Evolutionary conservation across 768 basidiomycete genomes (phyloP).

Genomic region (Cystofilobasidium capitatum): DNA sequence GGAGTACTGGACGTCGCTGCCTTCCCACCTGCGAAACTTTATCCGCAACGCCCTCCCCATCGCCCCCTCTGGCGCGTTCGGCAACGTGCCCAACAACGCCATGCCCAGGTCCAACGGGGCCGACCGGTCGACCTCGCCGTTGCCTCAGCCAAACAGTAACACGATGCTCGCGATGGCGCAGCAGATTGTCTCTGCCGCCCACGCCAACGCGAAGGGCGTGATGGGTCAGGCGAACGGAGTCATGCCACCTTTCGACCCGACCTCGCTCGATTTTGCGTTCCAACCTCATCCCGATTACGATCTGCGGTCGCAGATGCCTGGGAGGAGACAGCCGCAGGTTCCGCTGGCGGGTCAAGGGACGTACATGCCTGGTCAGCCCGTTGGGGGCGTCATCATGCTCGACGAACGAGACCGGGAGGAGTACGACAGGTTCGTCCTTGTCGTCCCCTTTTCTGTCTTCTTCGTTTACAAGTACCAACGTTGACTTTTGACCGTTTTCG

Average conservation of each 20-base stretch:
- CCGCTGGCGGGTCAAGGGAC: slow-evolving; percentile 30
- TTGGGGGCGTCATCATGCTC: slow-evolving; percentile 26
- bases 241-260: slow-evolving; percentile 39
- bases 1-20: slow-evolving; percentile 61
- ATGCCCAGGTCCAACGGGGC: neutral
- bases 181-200: slow-evolving; percentile 46
- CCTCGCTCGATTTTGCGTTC: slow-evolving; percentile 41
- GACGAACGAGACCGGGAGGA: slow-evolving; percentile 26
- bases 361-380: slow-evolving; percentile 24
- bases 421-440: slow-evolving; percentile 25
- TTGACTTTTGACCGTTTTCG: neutral
- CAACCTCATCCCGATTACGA: slow-evolving; percentile 35
- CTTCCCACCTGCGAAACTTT: slow-evolving; percentile 59
- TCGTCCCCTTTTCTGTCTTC: neutral
- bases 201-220: slow-evolving; percentile 36
- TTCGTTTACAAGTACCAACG: neutral
- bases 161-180: slow-evolving; percentile 60
- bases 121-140: slow-evolving; percentile 31
- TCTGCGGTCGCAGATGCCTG: neutral
- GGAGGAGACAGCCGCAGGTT: slow-evolving; percentile 12
- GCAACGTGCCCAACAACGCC: neutral
- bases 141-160: slow-evolving; percentile 45
- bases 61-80: slow-evolving; percentile 32
- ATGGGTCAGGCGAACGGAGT: slow-evolving; percentile 17
- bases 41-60: slow-evolving; percentile 49